These are phyloP conservation scores for Solanum peruvianum DNA, from an alignment of 257 asterid genomes.

Conservation along the genomic window DNA sequence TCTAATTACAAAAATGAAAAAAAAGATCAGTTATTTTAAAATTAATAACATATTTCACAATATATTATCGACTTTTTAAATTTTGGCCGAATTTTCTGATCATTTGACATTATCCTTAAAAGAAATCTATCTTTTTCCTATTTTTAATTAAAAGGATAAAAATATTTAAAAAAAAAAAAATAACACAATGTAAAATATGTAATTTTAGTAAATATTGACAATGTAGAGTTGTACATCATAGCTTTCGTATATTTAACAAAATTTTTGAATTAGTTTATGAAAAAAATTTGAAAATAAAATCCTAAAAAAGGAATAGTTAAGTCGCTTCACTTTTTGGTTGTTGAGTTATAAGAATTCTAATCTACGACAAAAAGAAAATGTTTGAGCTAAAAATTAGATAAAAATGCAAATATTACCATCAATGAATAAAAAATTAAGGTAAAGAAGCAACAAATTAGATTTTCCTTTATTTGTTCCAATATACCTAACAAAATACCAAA, in stretches of 20 bases:
- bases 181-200: no score
- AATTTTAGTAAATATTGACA: not conserved
- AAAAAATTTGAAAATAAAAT: no score
- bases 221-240: not conserved
- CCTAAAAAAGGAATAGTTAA: not conserved
- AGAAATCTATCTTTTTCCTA: no score
- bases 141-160: no score
- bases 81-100: no score
- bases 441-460: not conserved
- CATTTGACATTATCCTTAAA: no score
- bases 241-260: not conserved
- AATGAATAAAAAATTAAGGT: not conserved
- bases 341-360: no score
- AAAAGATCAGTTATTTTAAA: no score
- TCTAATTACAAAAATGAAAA: no score
- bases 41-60: no score
- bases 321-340: not conserved
- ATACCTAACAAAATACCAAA: not conserved
- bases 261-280: not conserved
- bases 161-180: no score
- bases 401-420: not conserved
- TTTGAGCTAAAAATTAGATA: not conserved
- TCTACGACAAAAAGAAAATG: not conserved
- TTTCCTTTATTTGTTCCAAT: not conserved
- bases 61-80: no score